phyloP scores from a whole-genome alignment of 2,329 filamentous ascomycete genomes.

The Didymella segeticola region DNA sequence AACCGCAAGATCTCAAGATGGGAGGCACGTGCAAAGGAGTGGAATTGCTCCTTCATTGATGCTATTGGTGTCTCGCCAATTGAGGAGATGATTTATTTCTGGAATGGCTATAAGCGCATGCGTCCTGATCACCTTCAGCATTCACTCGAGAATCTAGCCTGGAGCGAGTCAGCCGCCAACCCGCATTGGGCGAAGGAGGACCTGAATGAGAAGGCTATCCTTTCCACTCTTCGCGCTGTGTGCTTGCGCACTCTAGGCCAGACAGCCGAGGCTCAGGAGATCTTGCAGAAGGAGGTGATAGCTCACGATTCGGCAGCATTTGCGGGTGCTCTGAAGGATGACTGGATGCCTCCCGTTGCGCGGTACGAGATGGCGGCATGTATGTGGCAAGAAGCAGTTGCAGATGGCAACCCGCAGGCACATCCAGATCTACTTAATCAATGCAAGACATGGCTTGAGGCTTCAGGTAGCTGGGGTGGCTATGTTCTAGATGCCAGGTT shows the following conservation, averaged over 20 bases:
- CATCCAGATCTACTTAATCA: slow-evolving; percentile 61
- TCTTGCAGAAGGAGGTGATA: slow-evolving; percentile 70
- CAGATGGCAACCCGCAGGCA: slow-evolving; percentile 43
- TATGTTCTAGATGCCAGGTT: slow-evolving; percentile 75
- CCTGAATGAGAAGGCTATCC: slow-evolving; percentile 68
- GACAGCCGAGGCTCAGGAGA: slow-evolving; percentile 68
- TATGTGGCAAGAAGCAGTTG: slow-evolving; percentile 72
- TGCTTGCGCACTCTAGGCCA: slow-evolving; percentile 69
- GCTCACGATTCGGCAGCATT: slow-evolving; percentile 61
- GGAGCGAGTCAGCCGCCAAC: slow-evolving; percentile 64
- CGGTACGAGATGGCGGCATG: slow-evolving; percentile 87
- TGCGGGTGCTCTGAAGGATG: slow-evolving; percentile 69
- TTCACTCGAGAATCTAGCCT: slow-evolving; percentile 69
- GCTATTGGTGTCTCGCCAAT: slow-evolving; percentile 81
- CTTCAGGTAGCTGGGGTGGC: slow-evolving; percentile 72
- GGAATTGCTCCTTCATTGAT: slow-evolving; percentile 72
- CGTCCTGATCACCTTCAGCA: slow-evolving; percentile 66
- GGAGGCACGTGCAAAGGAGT: slow-evolving; percentile 75
- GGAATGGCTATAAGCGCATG: slow-evolving; percentile 90
- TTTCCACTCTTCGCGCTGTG: slow-evolving; percentile 70
- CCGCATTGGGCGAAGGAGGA: slow-evolving; percentile 59
- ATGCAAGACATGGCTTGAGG: slow-evolving; percentile 70
- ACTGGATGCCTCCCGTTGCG: slow-evolving; percentile 75
- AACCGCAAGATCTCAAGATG: slow-evolving; percentile 85
- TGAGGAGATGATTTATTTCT: slow-evolving; percentile 92